Conservation (phyloP, 345 rosid species). For the Camelina hispida region DNA sequence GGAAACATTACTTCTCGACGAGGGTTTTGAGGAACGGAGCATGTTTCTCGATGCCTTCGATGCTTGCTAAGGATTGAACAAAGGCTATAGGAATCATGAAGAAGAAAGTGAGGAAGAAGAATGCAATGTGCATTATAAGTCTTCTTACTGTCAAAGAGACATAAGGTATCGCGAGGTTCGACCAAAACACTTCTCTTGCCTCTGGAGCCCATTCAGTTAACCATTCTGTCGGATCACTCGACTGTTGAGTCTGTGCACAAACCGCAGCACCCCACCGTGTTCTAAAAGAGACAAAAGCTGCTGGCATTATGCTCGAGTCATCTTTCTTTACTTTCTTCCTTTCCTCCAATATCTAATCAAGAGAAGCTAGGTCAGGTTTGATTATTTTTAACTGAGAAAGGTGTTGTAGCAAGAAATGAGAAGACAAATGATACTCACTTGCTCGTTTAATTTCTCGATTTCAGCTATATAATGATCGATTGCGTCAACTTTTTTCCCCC, state of each 20-base stretch:
- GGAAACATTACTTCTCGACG: slow-evolving; percentile 51
- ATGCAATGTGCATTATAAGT: slow-evolving; percentile 78
- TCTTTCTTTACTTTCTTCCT: slow-evolving; percentile 66
- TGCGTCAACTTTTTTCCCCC: slow-evolving; percentile 86
- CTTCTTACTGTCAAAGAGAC: slow-evolving; percentile 74
- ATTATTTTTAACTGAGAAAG: neutral
- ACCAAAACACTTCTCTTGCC: slow-evolving; percentile 92
- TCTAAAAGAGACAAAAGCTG: slow-evolving; percentile 94
- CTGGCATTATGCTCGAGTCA: slow-evolving; percentile 79
- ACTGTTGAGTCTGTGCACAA: slow-evolving; percentile 96
- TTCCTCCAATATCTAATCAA: slow-evolving; percentile 66
- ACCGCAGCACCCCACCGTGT: slow-evolving; percentile 98
- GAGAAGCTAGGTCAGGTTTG: neutral
- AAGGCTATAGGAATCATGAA: slow-evolving; percentile 93
- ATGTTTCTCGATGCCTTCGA: slow-evolving; percentile 77
- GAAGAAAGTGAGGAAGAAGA: slow-evolving; percentile 93
- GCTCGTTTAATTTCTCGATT: slow-evolving; percentile 65
- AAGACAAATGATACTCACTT: slow-evolving; percentile 55
- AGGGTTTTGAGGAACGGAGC: slow-evolving; percentile 68
- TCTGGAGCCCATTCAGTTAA: slow-evolving; percentile 97
- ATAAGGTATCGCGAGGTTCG: slow-evolving; percentile 83
- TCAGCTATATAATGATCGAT: slow-evolving; percentile 66
- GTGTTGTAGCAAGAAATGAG: neutral
- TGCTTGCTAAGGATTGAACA: slow-evolving; percentile 89
- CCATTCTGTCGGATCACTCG: slow-evolving; percentile 84